These are phyloP conservation scores for Echinochloa phyllopogon DNA, from an alignment of 176 grass and related monocot genomes.

Conservation along the genomic window DNA sequence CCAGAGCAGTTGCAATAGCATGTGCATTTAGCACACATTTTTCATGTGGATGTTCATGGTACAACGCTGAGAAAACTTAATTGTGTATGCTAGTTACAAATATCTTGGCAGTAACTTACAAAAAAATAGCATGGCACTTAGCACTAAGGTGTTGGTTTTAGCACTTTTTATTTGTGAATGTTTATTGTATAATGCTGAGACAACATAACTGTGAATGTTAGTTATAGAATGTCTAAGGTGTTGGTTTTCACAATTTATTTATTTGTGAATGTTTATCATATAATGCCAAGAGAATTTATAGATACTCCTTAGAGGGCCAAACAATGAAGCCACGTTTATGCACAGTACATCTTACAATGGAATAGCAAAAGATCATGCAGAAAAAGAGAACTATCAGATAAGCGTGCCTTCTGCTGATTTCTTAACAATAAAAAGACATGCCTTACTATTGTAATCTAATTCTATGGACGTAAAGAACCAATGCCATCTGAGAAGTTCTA, in stretches of 20 bases:
- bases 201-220: too few species aligned
- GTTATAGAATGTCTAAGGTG: too few species aligned
- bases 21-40: neutral
- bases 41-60: neutral
- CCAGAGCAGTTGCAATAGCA: neutral
- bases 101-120: too few species aligned
- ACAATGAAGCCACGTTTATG: neutral
- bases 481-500: too few species aligned
- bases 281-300: neutral
- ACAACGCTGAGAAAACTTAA: neutral
- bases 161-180: too few species aligned
- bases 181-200: too few species aligned
- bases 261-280: neutral
- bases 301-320: neutral
- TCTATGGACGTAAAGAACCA: neutral
- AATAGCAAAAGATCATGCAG: neutral
- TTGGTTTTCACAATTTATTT: too few species aligned
- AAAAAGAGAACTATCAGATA: neutral
- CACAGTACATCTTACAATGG: neutral
- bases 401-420: neutral
- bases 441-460: neutral
- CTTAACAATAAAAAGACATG: neutral
- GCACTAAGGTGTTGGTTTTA: too few species aligned
- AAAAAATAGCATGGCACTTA: too few species aligned
- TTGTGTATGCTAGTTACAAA: too few species aligned